A percentile compares a stretch with the other conserved stretches of the same genome.
Evolutionary conservation across 2,329 filamentous ascomycete genomes (phyloP).

Genomic region (Camptophora hylomeconis): DNA sequence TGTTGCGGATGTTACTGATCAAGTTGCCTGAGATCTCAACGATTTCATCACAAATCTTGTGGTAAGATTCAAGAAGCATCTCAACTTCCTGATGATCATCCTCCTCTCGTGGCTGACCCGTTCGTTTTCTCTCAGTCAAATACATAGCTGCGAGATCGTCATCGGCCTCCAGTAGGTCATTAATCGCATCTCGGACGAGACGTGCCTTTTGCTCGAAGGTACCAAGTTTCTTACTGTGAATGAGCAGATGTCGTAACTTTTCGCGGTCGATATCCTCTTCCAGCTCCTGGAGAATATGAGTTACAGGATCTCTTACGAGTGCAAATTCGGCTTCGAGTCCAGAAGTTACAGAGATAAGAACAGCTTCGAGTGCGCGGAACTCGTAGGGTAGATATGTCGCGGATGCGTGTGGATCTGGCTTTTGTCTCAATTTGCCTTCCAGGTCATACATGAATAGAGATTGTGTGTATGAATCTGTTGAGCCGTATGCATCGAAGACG

Average conservation of each 20-base stretch:
- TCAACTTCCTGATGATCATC: conserved; percentile 94
- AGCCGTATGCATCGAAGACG: conserved; percentile 92
- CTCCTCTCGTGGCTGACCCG: conserved; percentile 57
- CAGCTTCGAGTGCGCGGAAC: conserved; percentile 87
- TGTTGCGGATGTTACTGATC: conserved; percentile 90
- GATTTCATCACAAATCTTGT: conserved; percentile 96
- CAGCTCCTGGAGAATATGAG: conserved; percentile 73
- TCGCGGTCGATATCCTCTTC: conserved; percentile 96
- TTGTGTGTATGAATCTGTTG: conserved; percentile 86
- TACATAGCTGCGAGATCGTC: conserved; percentile 95
- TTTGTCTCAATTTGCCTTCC: conserved; percentile 81
- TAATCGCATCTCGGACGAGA: conserved; percentile 84
- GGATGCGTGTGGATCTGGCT: conserved; percentile 26
- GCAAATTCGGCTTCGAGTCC: conserved; percentile 92
- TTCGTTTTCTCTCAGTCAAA: conserved; percentile 65
- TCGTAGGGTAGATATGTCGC: conserved; percentile 62
- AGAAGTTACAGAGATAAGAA: conserved; percentile 83
- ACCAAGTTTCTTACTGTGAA: conserved; percentile 87
- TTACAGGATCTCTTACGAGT: conserved; percentile 81
- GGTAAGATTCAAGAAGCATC: conserved; percentile 91
- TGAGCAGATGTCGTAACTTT: conserved; percentile 78
- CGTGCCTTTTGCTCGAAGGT: conserved; percentile 97
- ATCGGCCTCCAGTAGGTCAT: conserved; percentile 89
- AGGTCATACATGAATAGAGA: conserved; percentile 97
- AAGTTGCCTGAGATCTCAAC: conserved; percentile 89